Percentiles rank a stretch among this genome's conserved stretches.
phyloP scores from a whole-genome alignment of 2,329 filamentous ascomycete species.

The Ceratocystis huliohia region DNA sequence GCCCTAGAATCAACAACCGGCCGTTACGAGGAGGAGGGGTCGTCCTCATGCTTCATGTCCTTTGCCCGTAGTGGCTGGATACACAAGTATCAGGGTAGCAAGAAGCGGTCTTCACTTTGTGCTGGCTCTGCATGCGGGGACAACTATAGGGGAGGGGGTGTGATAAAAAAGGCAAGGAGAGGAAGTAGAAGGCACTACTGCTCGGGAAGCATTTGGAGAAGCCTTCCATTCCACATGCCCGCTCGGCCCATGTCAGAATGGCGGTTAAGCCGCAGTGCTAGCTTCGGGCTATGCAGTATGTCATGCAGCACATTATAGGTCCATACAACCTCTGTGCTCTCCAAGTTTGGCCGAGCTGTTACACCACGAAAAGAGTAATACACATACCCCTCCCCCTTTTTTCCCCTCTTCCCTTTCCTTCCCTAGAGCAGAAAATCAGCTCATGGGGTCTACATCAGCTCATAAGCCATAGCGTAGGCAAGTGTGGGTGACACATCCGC shows the following conservation, averaged over 20 bases:
- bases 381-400: neutral
- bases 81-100: neutral
- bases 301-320: neutral
- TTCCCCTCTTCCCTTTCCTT: neutral
- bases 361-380: neutral
- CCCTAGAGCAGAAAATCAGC: neutral
- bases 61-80: neutral
- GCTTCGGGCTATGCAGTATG: neutral
- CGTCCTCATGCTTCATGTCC: neutral
- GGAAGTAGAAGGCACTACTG: neutral
- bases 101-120: neutral
- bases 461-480: neutral
- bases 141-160: neutral
- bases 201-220: neutral
- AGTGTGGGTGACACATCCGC: conserved; percentile 4
- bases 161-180: neutral
- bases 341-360: neutral
- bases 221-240: neutral
- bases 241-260: neutral
- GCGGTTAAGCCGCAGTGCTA: neutral
- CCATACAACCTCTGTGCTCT: neutral
- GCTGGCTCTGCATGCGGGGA: neutral
- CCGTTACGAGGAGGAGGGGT: neutral
- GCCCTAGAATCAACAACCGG: neutral
- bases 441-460: neutral